A percentile compares a stretch with the other conserved stretches of the same genome.
These are phyloP conservation scores for Fusarium sp. DNA, from an alignment of 2,329 filamentous ascomycete genomes.

Conservation along the genomic window DNA sequence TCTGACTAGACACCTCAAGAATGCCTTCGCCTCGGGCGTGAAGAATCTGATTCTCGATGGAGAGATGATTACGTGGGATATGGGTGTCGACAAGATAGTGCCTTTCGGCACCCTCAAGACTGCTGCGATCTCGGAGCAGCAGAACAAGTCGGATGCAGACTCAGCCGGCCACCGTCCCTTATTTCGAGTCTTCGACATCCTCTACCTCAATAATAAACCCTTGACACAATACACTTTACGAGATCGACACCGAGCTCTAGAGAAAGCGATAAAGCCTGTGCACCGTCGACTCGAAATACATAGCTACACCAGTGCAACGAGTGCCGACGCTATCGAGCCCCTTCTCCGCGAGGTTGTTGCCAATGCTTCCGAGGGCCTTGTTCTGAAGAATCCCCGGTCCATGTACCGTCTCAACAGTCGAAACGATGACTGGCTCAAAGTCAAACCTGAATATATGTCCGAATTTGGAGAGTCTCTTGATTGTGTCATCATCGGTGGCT, in stretches of 20 bases:
- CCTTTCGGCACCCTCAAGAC: constrained; percentile 95
- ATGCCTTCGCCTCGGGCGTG: constrained; percentile 81
- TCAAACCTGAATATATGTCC: constrained; percentile 98
- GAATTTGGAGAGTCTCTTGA: constrained; percentile 95
- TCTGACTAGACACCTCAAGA: constrained; percentile 80
- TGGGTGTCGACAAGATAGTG: constrained; percentile 83
- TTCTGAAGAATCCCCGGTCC: constrained; percentile 92
- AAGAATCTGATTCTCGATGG: constrained; percentile 92
- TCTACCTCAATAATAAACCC: constrained; percentile 84
- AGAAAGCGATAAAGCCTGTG: constrained; percentile 75
- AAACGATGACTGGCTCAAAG: constrained; percentile 97
- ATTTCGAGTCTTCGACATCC: constrained; percentile 89
- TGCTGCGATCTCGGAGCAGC: constrained; percentile 82
- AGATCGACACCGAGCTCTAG: constrained; percentile 81
- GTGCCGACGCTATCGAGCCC: constrained; percentile 79
- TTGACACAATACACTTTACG: constrained; percentile 85
- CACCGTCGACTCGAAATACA: constrained; percentile 87
- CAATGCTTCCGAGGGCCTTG: constrained; percentile 87
- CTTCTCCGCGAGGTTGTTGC: constrained; percentile 84
- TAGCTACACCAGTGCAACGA: constrained; percentile 72
- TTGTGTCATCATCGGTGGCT: constrained; percentile 88
- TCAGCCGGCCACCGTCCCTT: constrained; percentile 69
- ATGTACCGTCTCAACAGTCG: constrained; percentile 88
- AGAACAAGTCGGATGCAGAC: constrained; percentile 67
- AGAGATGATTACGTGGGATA: constrained; percentile 99